Evolutionary conservation across 2,329 filamentous ascomycete species (phyloP).

Genomic region (Periconia sp.): DNA sequence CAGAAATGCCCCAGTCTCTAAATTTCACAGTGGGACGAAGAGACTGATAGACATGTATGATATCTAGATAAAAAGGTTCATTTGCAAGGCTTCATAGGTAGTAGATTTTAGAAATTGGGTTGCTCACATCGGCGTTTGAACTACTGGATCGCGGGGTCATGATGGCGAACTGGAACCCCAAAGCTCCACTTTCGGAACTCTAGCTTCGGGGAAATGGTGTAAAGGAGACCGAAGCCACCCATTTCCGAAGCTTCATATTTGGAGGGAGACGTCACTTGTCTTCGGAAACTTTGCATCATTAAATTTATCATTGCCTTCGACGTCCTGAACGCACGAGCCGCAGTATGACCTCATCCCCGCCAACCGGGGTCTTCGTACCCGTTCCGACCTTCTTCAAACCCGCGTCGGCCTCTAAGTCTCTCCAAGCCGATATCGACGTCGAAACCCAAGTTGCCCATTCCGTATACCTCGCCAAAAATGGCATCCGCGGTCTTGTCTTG

Average conservation of each 20-base stretch:
- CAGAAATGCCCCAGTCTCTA: too few relatives aligned
- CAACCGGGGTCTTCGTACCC: slow-evolving; percentile 47
- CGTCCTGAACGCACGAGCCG: slow-evolving; percentile 6
- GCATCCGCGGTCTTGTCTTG: slow-evolving; percentile 66
- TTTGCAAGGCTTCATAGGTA: too few relatives aligned
- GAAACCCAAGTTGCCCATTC: slow-evolving; percentile 64
- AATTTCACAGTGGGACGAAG: too few relatives aligned
- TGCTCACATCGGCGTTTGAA: too few relatives aligned
- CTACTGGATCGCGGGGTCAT: slow-evolving; percentile 40
- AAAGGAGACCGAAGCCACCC: slow-evolving; percentile 29
- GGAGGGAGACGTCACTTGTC: neutral
- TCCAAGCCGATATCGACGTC: slow-evolving; percentile 62
- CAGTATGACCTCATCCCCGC: slow-evolving; percentile 36
- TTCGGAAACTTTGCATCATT: too few relatives aligned
- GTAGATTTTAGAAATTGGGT: too few relatives aligned
- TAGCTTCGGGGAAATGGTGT: slow-evolving; percentile 33
- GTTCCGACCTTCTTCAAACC: slow-evolving; percentile 70
- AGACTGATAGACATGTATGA: too few relatives aligned
- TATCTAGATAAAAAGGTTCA: too few relatives aligned
- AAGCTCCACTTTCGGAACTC: slow-evolving; percentile 25
- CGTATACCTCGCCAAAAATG: slow-evolving; percentile 65
- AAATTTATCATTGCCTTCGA: too few relatives aligned
- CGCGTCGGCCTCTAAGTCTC: slow-evolving; percentile 51
- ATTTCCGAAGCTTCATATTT: slow-evolving; percentile 1
- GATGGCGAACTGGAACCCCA: slow-evolving; percentile 10